Evolutionary conservation across 495 filamentous ascomycete species (phyloP), one percentile per base, ranked within the genome.

Genomic region (Elasticomyces elasticus): DNA sequence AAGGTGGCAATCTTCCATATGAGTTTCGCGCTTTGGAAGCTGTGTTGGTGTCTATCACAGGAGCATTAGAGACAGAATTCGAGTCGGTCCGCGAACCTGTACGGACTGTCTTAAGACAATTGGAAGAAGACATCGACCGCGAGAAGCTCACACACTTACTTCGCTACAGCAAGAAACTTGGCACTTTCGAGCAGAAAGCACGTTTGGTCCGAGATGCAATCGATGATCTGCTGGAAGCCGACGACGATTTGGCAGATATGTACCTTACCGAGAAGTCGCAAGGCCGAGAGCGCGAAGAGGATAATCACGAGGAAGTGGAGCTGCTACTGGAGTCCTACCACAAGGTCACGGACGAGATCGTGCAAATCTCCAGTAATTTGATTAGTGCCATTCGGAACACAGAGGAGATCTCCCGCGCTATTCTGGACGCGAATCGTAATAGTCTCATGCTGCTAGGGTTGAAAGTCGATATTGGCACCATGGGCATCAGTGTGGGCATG

Each of bases 341-440:
- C 66, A 97, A 98, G 69, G 83, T 98, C 41, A 87, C 85, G 65
- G 92, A 98, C 69, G 92, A 98, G 73, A 95, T 98, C 67, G 92
- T 96, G 13, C 90, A 98, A 67, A 84, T 88, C 47, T 86, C 87
- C 47, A 86, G 87, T 49, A 96, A 94, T 67, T 69, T 97, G 43
- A 89, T 96, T 37, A 90, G 83, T n/a, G 86, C 85, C 62, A 98
- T 98, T 67, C 82, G 92, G 52, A 98, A 95, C 64, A 98, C 92
- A 0, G 92, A 98, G 71, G 92, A 98, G 76, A 92, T 98, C 37
- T 86, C 96, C 45, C 92, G 91, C 63, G 94, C 94, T 28, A 97
- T 98, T 61, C 83, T 98, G 46, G 92, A 98, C 67, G 89, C 88
- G 35, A 98, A 98, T 66, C 94, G 92, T 56, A 98, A 98, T 76